Evolutionary conservation across 441 rosid species (phyloP), one percentile per base, ranked within the genome.

Genomic region (Adansonia gregorii): DNA sequence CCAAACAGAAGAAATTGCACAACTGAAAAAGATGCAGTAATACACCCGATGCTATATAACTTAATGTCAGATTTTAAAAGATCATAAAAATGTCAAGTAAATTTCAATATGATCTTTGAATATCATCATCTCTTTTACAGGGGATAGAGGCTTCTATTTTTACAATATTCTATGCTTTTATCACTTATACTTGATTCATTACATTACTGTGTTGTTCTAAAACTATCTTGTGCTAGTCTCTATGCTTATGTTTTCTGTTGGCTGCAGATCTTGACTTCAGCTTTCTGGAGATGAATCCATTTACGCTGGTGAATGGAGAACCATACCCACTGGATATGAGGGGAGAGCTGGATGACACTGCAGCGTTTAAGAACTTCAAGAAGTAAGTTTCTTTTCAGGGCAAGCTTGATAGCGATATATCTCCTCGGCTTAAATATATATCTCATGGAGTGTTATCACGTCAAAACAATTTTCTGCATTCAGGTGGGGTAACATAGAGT

Each of bases 251-350:
- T 52, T 20, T 39, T 48, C 24, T 65, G 17, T 52, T 65, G 54
- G 63, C 72, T 52, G 46, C 72, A 75, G 78, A 65, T 65, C 64
- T 75, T 55, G 78, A 94, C 89, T 94, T 94, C 88, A 92, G 91
- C 82, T 93, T 94, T 65, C 74, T 94, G 80, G 98, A 94, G 90
- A 89, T 94, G 95, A 94, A 94, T 85, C 98, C 98, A 73, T 94
- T 94, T 82, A 87, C 97, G 4, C 78, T 94, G 73, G 91, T 93
- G 51, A 85, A 89, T 78, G 93, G 97, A 61, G 91, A 93, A 79
- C 98, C 98, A 12, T 94, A 85, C 81, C 98, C 98, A 59, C 80
- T 94, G 74, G 98, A 94, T 83, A 93, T 94, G 97, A 93, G 98
- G 80, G 98, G 97, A 82, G 98, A 94, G 83, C 74, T 94, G 78